Base-by-base conservation (phyloP, 306 rosid genomes). In the Erythrophleum fordii region DNA sequence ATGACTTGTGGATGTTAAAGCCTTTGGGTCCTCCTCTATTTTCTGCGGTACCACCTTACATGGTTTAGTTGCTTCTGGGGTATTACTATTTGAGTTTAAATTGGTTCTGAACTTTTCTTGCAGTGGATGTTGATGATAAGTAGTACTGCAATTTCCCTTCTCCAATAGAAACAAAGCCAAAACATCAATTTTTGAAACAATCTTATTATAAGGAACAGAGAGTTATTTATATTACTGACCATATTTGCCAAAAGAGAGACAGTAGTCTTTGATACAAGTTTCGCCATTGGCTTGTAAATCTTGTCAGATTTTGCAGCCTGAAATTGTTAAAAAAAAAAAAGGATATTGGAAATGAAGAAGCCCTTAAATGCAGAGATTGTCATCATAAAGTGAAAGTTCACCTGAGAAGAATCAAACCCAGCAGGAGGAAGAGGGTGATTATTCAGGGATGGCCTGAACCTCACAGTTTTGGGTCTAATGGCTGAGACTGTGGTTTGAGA, bases 211-310 rank as follows among this genome's bases (percentile, higher is more conserved):
- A 62, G n/a, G 22, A 34, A 64, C 0, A 28, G 10, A 13, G 39
- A 60, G 41, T 46, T 46, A 46, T 3, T 13, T 34, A 16, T 17
- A 17, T 37, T 49, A 87, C 97, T 80, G 11, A 93, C 98, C 93
- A 93, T 89, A 56, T 81, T 87, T 79, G 95, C 90, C 88, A 93
- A 85, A 49, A 86, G 94, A 82, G 98, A 91, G 72, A 88, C 90
- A 11, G 99, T 89, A 22, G 93, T 82, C 78, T 86, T 89, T 16
- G 99, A 95, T 61, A 86, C 98, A 64, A 87, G 80, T 83, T 88
- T 95, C 7, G 98, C 96, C 84, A 86, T 83, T 67, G 99, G 98
- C 82, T 91, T 95, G 89, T 91, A 89, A 29, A 95, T 51, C 82
- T 86, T 42, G 46, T 34, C 46, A 34, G 45, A 31, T 31, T 64